Conservation (phyloP, 805 yeast genomes). For the Kodamaea leandrae region DNA sequence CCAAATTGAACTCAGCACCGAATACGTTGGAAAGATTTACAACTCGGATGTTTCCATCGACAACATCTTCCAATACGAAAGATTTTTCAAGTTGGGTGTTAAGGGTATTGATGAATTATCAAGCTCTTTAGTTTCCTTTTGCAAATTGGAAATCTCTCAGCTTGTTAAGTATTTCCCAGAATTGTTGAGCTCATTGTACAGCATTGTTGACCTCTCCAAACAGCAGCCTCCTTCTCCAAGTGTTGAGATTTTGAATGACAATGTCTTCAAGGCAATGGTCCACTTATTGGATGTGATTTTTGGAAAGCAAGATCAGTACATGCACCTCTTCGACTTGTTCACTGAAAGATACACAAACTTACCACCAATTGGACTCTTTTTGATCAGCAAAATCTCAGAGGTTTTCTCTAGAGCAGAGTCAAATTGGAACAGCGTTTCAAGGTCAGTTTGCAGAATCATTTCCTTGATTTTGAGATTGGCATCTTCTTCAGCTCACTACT, state of each 20-base stretch:
- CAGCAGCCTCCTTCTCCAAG: slow-evolving; percentile 23
- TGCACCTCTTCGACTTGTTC: slow-evolving; percentile 54
- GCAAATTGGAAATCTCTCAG: slow-evolving; percentile 52
- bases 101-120: slow-evolving; percentile 45
- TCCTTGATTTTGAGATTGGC: slow-evolving; percentile 48
- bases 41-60: slow-evolving; percentile 58
- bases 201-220: slow-evolving; percentile 28
- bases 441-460: slow-evolving; percentile 61
- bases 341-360: slow-evolving; percentile 32
- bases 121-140: slow-evolving; percentile 47
- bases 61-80: slow-evolving; percentile 52
- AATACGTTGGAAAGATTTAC: slow-evolving; percentile 66
- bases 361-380: slow-evolving; percentile 51
- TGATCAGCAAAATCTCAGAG: slow-evolving; percentile 46
- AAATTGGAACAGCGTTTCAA: slow-evolving; percentile 61
- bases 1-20: slow-evolving; percentile 54
- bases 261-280: slow-evolving; percentile 53
- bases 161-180: slow-evolving; percentile 62
- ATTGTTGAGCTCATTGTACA: slow-evolving; percentile 39
- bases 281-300: slow-evolving; percentile 60
- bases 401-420: slow-evolving; percentile 48
- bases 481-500: slow-evolving; percentile 21
- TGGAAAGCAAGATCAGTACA: slow-evolving; percentile 64
- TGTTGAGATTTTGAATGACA: slow-evolving; percentile 32
- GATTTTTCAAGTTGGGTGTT: slow-evolving; percentile 42